Conservation (phyloP, 495 filamentous ascomycete species). For the Tuber brumale region DNA sequence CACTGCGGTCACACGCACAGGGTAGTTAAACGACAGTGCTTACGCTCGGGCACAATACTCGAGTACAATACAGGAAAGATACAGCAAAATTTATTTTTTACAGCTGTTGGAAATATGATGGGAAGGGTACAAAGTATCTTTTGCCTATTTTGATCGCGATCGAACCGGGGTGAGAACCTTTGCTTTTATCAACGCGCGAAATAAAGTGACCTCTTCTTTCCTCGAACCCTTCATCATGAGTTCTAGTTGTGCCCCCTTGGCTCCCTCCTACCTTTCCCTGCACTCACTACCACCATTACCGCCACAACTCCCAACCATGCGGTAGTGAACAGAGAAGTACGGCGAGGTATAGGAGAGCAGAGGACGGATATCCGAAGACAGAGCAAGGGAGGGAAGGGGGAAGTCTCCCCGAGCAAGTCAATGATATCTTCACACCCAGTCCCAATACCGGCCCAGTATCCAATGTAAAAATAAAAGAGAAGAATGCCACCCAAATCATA, state of each 20-base stretch:
- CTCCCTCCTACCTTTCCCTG: neutral
- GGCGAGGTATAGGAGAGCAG: neutral
- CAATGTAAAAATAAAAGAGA: no score
- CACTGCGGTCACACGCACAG: no score
- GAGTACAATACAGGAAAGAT: neutral
- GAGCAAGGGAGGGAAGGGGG: no score
- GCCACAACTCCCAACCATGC: neutral
- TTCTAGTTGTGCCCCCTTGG: neutral
- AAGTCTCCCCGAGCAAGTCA: no score
- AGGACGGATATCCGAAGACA: no score
- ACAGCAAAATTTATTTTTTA: neutral
- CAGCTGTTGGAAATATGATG: neutral
- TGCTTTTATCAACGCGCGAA: neutral
- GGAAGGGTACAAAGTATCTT: neutral
- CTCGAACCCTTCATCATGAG: neutral
- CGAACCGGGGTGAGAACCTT: neutral
- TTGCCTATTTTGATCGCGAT: neutral
- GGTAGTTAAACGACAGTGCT: neutral
- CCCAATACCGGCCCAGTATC: no score
- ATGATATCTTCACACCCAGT: no score
- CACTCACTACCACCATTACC: neutral
- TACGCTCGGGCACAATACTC: neutral
- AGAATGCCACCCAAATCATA: no score
- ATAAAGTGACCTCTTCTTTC: neutral
- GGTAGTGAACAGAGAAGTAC: neutral